phyloP scores from a whole-genome alignment of 257 asterid genomes.

The Solanum commersonii region DNA sequence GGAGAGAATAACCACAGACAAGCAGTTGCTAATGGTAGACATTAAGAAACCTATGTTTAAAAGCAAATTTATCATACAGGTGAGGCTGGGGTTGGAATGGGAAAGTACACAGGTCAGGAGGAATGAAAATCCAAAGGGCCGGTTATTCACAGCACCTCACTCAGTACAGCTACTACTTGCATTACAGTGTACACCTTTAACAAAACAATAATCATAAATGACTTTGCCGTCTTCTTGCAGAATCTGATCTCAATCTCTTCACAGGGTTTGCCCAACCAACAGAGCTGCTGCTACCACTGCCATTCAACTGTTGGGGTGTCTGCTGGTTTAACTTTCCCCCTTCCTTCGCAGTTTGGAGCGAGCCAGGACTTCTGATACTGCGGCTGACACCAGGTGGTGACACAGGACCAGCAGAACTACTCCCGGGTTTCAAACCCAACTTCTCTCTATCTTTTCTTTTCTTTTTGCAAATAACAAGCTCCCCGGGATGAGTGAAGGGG shows the following conservation, averaged over 20 bases:
- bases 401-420: conserved; percentile 48
- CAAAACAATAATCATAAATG: conserved; percentile 34
- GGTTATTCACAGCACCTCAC: conserved; percentile 15
- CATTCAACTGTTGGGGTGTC: conserved; percentile 31
- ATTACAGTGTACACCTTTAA: conserved; percentile 6
- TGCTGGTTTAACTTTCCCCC: conserved; percentile 45
- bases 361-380: conserved; percentile 48
- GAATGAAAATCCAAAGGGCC: conserved; percentile 14
- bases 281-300: conserved; percentile 42
- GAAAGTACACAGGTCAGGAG: conserved; percentile 5
- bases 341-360: conserved; percentile 34
- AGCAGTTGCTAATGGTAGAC: neutral
- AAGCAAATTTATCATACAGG: conserved; percentile 3
- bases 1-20: neutral
- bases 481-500: conserved; percentile 79
- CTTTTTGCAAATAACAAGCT: conserved; percentile 88
- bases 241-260: conserved; percentile 77
- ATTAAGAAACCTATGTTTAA: neutral
- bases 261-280: conserved; percentile 98
- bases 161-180: conserved; percentile 1
- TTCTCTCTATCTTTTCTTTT: conserved; percentile 93
- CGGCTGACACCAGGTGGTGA: conserved; percentile 62
- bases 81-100: neutral
- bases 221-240: conserved; percentile 78
- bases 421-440: conserved; percentile 32